A percentile compares a stretch with the other conserved stretches of the same genome.
Evolutionary conservation across 768 basidiomycete genomes (phyloP).

Genomic region (Obba rivulosa): DNA sequence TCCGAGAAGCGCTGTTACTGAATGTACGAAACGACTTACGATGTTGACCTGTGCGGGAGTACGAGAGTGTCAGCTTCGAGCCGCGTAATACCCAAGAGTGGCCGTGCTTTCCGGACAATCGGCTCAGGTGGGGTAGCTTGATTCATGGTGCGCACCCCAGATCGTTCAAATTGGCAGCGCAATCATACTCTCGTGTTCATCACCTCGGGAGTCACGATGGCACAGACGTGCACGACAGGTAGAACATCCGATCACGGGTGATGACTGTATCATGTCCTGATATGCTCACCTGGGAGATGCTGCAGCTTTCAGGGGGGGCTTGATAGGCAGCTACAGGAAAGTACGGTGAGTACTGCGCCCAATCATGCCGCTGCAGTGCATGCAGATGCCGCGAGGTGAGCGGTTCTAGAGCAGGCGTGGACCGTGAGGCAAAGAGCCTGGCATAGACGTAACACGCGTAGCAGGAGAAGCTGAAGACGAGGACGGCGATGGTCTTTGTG

Average conservation of each 20-base stretch:
- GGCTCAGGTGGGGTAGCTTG: not conserved
- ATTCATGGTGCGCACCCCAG: not conserved
- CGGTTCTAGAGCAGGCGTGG: too few species aligned
- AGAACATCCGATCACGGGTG: not conserved
- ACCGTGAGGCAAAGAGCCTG: too few species aligned
- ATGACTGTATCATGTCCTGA: not conserved
- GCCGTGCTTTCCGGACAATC: not conserved
- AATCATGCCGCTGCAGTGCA: slow-evolving; percentile 25
- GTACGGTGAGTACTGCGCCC: slow-evolving; percentile 64
- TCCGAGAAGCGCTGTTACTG: not conserved
- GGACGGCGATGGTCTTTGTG: too few species aligned
- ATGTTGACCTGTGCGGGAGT: slow-evolving; percentile 44
- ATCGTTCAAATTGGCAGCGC: not conserved
- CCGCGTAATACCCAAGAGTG: not conserved
- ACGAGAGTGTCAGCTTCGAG: not conserved
- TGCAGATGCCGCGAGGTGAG: too few species aligned
- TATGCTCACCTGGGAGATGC: slow-evolving; percentile 17
- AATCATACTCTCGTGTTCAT: not conserved
- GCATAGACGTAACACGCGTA: too few species aligned
- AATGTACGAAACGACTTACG: slow-evolving; percentile 29
- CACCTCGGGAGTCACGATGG: not conserved
- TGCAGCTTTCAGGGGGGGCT: slow-evolving; percentile 42
- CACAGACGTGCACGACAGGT: not conserved
- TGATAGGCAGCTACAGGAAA: slow-evolving; percentile 41
- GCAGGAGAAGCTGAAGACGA: too few species aligned